Conservation (phyloP, 1,139 yeast species). For the Spathaspora sp. region DNA sequence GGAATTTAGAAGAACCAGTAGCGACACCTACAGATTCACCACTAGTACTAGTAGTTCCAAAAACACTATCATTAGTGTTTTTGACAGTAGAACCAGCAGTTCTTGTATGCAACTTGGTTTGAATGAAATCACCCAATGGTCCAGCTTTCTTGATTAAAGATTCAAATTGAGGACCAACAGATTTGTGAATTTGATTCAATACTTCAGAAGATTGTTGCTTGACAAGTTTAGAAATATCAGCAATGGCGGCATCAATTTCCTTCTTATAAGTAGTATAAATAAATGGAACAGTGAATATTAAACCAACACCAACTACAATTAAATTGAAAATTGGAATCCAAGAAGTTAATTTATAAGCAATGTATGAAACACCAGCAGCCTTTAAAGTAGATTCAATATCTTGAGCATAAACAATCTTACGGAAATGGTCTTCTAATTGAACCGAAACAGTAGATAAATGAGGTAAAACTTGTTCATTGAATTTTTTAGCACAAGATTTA, state of each 20-base stretch:
- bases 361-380: constrained; percentile 65
- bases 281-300: constrained; percentile 74
- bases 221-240: constrained; percentile 54
- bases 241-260: constrained; percentile 76
- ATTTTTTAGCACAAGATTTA: constrained; percentile 36
- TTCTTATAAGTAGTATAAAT: constrained; percentile 72
- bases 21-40: constrained; percentile 20
- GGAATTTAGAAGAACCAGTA: constrained; percentile 46
- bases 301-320: constrained; percentile 53
- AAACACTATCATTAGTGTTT: constrained; percentile 33
- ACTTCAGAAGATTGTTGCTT: constrained; percentile 56
- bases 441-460: constrained; percentile 43
- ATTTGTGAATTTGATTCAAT: constrained; percentile 51
- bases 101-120: constrained; percentile 64
- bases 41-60: constrained; percentile 18
- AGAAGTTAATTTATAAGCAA: constrained; percentile 72
- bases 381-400: constrained; percentile 69
- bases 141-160: constrained; percentile 56
- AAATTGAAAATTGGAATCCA: constrained; percentile 75
- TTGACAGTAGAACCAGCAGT: constrained; percentile 74
- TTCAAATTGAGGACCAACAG: constrained; percentile 49
- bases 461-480: constrained; percentile 44
- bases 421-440: constrained; percentile 47
- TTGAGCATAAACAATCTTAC: constrained; percentile 64
- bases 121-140: constrained; percentile 60